Percentiles rank a stretch among this genome's conserved stretches.
These are phyloP conservation scores for Lachnellula subtilissima DNA, from an alignment of 2,329 filamentous ascomycete genomes.

Conservation along the genomic window DNA sequence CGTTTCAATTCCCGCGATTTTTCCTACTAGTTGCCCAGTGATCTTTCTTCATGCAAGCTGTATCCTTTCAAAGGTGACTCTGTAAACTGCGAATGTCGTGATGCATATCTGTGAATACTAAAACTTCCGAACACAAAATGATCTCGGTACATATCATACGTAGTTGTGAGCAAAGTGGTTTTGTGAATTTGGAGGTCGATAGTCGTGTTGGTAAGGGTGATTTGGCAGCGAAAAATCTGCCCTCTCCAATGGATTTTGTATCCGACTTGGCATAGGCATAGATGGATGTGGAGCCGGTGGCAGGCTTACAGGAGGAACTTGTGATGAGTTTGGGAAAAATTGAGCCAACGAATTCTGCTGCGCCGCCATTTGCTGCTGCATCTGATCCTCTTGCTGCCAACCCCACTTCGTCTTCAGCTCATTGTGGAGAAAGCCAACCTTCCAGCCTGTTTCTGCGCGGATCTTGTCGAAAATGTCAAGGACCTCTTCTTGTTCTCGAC, in stretches of 20 bases:
- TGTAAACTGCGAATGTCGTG: not conserved
- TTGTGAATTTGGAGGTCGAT: constrained; percentile 62
- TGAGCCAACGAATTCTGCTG: constrained; percentile 24
- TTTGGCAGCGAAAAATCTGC: constrained; percentile 74
- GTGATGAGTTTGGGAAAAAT: constrained; percentile 24
- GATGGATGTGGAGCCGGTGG: constrained; percentile 18
- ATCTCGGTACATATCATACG: constrained; percentile 10
- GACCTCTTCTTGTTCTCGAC: constrained; percentile 74
- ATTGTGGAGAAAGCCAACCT: constrained; percentile 63
- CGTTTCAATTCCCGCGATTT: not conserved
- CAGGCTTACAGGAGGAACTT: constrained; percentile 13
- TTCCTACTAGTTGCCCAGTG: not conserved
- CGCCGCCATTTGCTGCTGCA: constrained; percentile 19
- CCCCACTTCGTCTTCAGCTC: constrained; percentile 75
- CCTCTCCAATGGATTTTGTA: constrained; percentile 66
- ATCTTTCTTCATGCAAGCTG: not conserved
- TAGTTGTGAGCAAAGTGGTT: constrained; percentile 26
- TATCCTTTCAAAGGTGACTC: not conserved
- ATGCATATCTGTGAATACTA: not conserved
- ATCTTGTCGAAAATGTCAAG: constrained; percentile 72
- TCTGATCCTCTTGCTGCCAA: constrained; percentile 46
- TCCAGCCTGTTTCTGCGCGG: constrained; percentile 72
- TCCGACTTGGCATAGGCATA: constrained; percentile 36
- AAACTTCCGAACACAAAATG: not conserved
- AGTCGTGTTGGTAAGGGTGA: constrained; percentile 77